Evolutionary conservation across 164 flowering plant species (phyloP).

Genomic region (Protea cynaroides): DNA sequence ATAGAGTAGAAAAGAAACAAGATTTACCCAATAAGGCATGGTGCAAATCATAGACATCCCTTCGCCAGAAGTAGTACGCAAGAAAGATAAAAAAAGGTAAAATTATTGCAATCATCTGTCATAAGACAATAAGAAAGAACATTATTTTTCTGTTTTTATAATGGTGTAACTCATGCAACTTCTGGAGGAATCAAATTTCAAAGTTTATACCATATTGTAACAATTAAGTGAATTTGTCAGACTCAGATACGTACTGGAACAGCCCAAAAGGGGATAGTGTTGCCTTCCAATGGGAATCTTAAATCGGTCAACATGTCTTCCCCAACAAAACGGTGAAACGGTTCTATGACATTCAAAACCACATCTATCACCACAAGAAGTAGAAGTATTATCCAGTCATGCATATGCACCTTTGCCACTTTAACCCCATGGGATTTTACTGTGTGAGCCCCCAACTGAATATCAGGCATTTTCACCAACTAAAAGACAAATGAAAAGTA

Average conservation of each 20-base stretch:
- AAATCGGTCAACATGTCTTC: conserved; percentile 13
- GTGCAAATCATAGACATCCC: conserved; percentile 20
- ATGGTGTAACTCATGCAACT: not conserved
- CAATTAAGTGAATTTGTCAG: not conserved
- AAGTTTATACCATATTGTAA: not conserved
- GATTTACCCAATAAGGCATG: conserved; percentile 16
- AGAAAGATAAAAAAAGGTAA: conserved; percentile 42
- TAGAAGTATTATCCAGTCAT: conserved; percentile 13
- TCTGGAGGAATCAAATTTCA: not conserved
- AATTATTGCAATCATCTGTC: conserved; percentile 50
- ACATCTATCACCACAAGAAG: conserved; percentile 10
- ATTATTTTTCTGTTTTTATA: not conserved
- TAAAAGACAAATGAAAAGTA: not conserved
- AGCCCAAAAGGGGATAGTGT: conserved; percentile 14
- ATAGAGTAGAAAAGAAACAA: not conserved
- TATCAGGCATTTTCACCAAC: conserved; percentile 9
- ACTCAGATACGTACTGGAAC: conserved; percentile 7
- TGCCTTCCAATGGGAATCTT: conserved; percentile 9
- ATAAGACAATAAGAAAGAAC: conserved; percentile 4
- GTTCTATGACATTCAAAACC: conserved; percentile 10
- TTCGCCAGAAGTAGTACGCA: conserved; percentile 9
- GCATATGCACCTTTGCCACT: conserved; percentile 8
- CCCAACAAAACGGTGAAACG: conserved; percentile 14
- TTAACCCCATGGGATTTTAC: conserved; percentile 14
- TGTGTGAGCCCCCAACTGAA: conserved; percentile 12